Base-by-base conservation (phyloP, 2,329 filamentous ascomycete genomes). In the Fusarium zealandicum region DNA sequence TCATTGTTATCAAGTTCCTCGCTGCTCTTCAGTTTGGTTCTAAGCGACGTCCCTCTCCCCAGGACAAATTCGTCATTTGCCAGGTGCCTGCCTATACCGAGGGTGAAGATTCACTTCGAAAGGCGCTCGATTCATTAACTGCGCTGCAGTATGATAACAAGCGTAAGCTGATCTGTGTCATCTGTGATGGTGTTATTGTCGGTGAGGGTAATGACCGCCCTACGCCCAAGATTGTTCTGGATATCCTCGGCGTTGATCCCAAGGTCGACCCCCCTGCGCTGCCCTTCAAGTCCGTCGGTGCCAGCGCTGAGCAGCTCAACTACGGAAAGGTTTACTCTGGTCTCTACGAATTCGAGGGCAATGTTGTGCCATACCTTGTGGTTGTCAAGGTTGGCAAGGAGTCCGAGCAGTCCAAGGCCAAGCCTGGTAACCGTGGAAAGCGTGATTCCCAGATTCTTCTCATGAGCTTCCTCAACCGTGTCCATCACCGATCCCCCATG, bases 31-130 rank as follows among this genome's bases (percentile, higher is more conserved):
- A 97, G 69, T 90, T 99, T 56, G 93, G 93, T 38, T 92, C 92
- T 5, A 97, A 97, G 78, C 86, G 90, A 54, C 88, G 91, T 14
- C 95, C 95, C 3, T 83, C 90, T 6, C 90, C 92, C 31, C 95
- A 98, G 74, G 95, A 99, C 75, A 99, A 98, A 72, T 99, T 99
- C 68, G 93, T 99, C 66, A 98, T 99, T 64, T 98, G 95, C 75
- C 92, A 97, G 74, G 92, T 99, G 27, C 95, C 95, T 9, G 95
- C 95, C 5, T 99, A 99, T 71, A 99, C 95, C 0, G 95, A 99
- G 79, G 95, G 92, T 67, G 95, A 99, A 79, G 95, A 99, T 68
- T 93, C 93, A 4, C 80, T 99, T 8, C 84, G 95, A 49, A 96
- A 96, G 71, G 93, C 92, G 45, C 82, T 99, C 3, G 95, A 99